These are phyloP conservation scores for Stagonosporopsis tanaceti DNA, from an alignment of 2,329 filamentous ascomycete genomes.

Conservation along the genomic window DNA sequence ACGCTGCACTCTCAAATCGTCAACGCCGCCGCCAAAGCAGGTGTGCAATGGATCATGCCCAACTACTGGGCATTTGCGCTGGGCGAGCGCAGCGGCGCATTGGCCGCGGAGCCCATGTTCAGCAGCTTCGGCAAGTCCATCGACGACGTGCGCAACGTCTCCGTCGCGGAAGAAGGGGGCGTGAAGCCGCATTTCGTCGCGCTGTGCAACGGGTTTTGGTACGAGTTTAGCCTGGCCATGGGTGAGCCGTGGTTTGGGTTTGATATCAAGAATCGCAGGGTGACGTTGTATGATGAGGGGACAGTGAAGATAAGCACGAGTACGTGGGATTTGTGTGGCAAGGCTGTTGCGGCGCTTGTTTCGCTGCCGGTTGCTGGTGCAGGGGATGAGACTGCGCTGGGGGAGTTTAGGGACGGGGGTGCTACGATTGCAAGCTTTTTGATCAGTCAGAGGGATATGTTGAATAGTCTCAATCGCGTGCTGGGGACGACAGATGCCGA, in stretches of 20 bases:
- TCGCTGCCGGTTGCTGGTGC: constrained; percentile 44
- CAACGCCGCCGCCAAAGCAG: constrained; percentile 48
- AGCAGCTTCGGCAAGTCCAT: constrained; percentile 12
- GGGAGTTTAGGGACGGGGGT: constrained; percentile 19
- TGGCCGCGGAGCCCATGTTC: constrained; percentile 7
- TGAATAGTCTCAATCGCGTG: constrained; percentile 67
- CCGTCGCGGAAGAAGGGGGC: background rate
- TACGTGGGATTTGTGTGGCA: constrained; percentile 66
- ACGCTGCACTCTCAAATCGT: constrained; percentile 44
- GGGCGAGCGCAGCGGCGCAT: constrained; percentile 6
- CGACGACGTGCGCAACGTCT: constrained; percentile 17
- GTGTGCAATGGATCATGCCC: constrained; percentile 51
- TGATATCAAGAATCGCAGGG: constrained; percentile 43
- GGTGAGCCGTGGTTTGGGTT: constrained; percentile 45
- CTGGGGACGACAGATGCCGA: constrained; percentile 65
- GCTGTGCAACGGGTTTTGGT: constrained; percentile 45
- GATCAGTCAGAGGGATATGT: constrained; percentile 67
- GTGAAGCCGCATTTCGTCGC: constrained; percentile 18
- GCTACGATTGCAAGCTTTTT: constrained; percentile 45
- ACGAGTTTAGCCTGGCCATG: constrained; percentile 49
- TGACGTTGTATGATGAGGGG: constrained; percentile 39
- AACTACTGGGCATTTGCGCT: constrained; percentile 48
- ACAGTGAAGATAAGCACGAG: constrained; percentile 54
- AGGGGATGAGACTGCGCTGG: background rate
- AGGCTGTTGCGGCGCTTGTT: constrained; percentile 59